Base-by-base conservation (phyloP, 129 eudicot genomes). In the Flaveria ramosissima region DNA sequence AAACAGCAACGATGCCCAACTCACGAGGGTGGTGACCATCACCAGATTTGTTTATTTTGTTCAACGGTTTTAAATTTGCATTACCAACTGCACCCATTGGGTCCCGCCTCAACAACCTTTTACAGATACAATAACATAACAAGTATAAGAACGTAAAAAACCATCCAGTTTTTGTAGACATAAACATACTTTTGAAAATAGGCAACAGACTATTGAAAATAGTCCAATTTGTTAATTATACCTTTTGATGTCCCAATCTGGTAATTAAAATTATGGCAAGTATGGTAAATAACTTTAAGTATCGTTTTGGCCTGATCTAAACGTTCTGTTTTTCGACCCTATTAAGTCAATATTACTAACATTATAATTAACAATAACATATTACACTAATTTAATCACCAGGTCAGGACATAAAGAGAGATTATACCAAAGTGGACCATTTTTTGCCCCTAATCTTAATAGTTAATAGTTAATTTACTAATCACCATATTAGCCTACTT, bases 11-110 rank as follows among this genome's bases (percentile, higher is more conserved):
- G 72, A 83, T 88, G 53, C 92, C 86, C 97, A 93, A 87, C 74
- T 93, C 98, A 70, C 47, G 81, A 57, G 98, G 98, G 57, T 88
- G 93, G 57, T 88, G 93, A 24, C 85, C 88, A 80, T 82, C 83
- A 74, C 82, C 82, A 68, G 96, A 84, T 75, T 85, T 88, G 42
- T 68, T 81, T 59, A 63, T 76, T 77, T 77, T 83, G 78, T 70
- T 70, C 13, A 73, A 78, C 17, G 88, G 73, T 67, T 85, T 84
- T 48, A 74, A 41, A 80, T 80, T 86, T 46, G 87, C 87, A 81
- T 88, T 90, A 73, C 98, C 98, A 80, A 93, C 96, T 26, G 98
- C 98, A 51, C 98, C 97, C 98, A 90, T 90, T 74, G 98, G 97
- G 84, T 93, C 92, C 89, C 98, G 85, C 78, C 98, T 87, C 64